Evolutionary conservation across 148 eudicot genomes (phyloP).

Genomic region (Fagopyrum homotropicum): DNA sequence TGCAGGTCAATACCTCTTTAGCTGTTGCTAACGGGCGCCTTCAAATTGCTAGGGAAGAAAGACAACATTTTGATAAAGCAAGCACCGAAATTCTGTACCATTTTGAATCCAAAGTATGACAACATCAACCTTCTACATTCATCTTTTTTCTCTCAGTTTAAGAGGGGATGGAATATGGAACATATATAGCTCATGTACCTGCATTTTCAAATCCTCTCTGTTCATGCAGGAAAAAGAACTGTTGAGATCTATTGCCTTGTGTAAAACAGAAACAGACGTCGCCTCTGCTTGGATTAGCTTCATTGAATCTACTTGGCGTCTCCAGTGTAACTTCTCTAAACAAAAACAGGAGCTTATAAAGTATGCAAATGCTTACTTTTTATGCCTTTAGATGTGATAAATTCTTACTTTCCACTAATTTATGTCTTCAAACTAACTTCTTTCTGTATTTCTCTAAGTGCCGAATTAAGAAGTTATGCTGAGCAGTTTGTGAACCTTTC

Average conservation of each 20-base stretch:
- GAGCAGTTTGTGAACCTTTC: constrained; percentile 39
- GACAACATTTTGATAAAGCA: constrained; percentile 39
- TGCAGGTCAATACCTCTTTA: constrained; percentile 35
- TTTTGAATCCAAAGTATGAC: constrained; percentile 28
- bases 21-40: constrained; percentile 29
- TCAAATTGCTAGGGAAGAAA: constrained; percentile 46
- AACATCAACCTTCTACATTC: not conserved
- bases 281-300: constrained; percentile 32
- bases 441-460: constrained; percentile 29
- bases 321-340: constrained; percentile 28
- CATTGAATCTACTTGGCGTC: constrained; percentile 34
- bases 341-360: constrained; percentile 29
- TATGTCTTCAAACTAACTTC: not conserved
- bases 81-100: constrained; percentile 32
- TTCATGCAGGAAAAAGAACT: constrained; percentile 36
- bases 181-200: not conserved
- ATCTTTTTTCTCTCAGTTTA: not conserved
- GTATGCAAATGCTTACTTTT: constrained; percentile 23
- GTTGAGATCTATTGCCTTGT: constrained; percentile 31
- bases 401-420: not conserved
- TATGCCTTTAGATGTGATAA: not conserved
- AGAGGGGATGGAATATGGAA: too few relatives aligned
- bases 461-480: constrained; percentile 38
- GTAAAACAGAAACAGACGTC: constrained; percentile 32
- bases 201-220: not conserved